Evolutionary conservation across 1,284 basidiomycete species (phyloP).

Genomic region (Vanrija sp.): DNA sequence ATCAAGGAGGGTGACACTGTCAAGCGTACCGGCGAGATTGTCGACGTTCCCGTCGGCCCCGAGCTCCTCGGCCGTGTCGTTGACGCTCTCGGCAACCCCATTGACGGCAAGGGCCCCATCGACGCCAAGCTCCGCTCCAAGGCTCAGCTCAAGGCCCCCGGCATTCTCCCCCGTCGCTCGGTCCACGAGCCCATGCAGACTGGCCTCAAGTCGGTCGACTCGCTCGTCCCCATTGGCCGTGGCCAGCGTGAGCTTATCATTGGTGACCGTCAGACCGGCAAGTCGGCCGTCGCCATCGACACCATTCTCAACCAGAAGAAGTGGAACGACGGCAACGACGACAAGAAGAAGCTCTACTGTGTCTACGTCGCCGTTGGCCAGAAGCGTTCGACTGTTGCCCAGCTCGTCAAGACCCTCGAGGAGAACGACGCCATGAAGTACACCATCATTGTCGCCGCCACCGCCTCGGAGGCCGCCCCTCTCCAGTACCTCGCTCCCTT

Average conservation of each 20-base stretch:
- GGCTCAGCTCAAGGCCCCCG: constrained; percentile 96
- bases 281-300: constrained; percentile 92
- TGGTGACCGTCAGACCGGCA: constrained; percentile 99
- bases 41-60: constrained; percentile 98
- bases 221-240: constrained; percentile 99
- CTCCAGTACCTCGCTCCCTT: constrained; percentile 99
- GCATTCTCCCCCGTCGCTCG: constrained; percentile 97
- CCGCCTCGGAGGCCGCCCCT: constrained; percentile 97
- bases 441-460: constrained; percentile 96
- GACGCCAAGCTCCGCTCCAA: constrained; percentile 86
- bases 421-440: constrained; percentile 99
- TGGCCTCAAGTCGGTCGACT: constrained; percentile 99
- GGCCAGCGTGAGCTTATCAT: constrained; percentile 99
- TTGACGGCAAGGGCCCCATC: constrained; percentile 98
- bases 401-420: constrained; percentile 98
- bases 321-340: constrained; percentile 97
- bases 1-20: constrained; percentile 99
- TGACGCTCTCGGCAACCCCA: constrained; percentile 98
- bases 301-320: constrained; percentile 99
- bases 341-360: constrained; percentile 98
- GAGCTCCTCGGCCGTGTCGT: constrained; percentile 96
- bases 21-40: constrained; percentile 99
- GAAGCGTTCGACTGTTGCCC: constrained; percentile 98
- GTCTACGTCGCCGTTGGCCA: constrained; percentile 99
- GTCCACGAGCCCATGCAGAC: constrained; percentile 99